Evolutionary conservation across 768 basidiomycete species (phyloP).

Genomic region (Neoboletus magnificus): DNA sequence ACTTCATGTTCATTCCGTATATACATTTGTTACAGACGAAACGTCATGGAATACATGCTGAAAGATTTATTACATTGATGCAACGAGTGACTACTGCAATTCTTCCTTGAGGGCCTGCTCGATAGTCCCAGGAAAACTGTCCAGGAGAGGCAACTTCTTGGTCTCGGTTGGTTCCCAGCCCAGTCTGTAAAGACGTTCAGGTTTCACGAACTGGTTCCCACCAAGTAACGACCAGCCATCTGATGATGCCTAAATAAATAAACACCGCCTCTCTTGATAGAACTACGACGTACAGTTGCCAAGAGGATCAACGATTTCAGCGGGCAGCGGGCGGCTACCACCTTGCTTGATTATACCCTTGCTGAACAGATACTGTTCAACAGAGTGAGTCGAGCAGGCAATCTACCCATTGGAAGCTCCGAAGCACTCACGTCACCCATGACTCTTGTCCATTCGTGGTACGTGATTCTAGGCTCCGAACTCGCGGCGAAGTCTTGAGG

Average conservation of each 20-base stretch:
- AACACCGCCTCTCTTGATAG: neutral
- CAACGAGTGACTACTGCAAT: neutral
- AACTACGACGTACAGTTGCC: conserved; percentile 36
- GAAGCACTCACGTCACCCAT: conserved; percentile 37
- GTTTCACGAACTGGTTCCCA: conserved; percentile 35
- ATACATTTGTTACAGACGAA: neutral
- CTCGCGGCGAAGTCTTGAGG: conserved; percentile 35
- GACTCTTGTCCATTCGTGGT: conserved; percentile 29
- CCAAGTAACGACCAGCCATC: conserved; percentile 42
- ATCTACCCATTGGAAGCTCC: neutral
- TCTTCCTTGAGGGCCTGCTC: conserved; percentile 15
- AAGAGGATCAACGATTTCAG: conserved; percentile 34
- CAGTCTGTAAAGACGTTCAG: conserved; percentile 35
- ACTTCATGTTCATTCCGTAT: conserved; percentile 4
- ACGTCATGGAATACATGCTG: conserved; percentile 1
- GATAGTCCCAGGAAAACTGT: conserved; percentile 32
- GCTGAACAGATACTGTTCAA: conserved; percentile 30
- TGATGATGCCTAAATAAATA: conserved; percentile 10
- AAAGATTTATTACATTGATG: neutral
- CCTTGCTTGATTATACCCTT: conserved; percentile 34
- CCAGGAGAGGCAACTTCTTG: conserved; percentile 25
- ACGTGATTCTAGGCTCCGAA: conserved; percentile 29
- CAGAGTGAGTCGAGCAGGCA: neutral
- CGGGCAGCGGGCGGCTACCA: conserved; percentile 33
- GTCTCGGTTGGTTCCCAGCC: conserved; percentile 39